These are phyloP conservation scores for Fusarium napiforme DNA, from an alignment of 2,329 filamentous ascomycete species.

Conservation along the genomic window DNA sequence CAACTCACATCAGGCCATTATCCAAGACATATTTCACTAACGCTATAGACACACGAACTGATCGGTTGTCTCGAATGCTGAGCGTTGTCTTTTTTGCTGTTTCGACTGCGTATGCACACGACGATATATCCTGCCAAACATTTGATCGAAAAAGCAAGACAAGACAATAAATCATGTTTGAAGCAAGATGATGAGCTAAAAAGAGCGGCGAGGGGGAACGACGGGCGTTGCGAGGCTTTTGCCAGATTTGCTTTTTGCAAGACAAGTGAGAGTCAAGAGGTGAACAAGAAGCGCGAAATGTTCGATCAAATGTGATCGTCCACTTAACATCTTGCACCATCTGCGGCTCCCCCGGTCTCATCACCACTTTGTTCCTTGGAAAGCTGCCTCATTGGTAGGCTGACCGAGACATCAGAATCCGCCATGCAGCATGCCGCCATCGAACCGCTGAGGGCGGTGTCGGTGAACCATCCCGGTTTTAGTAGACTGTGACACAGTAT, in stretches of 20 bases:
- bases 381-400: slow-evolving; percentile 38
- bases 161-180: neutral
- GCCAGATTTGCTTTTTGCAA: slow-evolving; percentile 36
- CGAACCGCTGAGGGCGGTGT: slow-evolving; percentile 45
- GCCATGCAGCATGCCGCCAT: slow-evolving; percentile 45
- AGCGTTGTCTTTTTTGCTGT: neutral
- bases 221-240: slow-evolving; percentile 23
- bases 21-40: slow-evolving; percentile 13
- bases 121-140: neutral
- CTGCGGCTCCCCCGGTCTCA: slow-evolving; percentile 46
- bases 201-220: slow-evolving; percentile 9
- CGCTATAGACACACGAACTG: slow-evolving; percentile 7
- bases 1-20: slow-evolving; percentile 42
- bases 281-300: slow-evolving; percentile 40
- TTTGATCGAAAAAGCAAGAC: neutral
- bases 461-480: slow-evolving; percentile 45
- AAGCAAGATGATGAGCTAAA: neutral
- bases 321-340: slow-evolving; percentile 43
- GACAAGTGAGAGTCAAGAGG: slow-evolving; percentile 24
- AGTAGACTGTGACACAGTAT: slow-evolving; percentile 43
- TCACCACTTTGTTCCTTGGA: slow-evolving; percentile 44
- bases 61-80: neutral
- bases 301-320: slow-evolving; percentile 45
- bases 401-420: slow-evolving; percentile 42
- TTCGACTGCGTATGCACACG: neutral